Evolutionary conservation across 352 stramenopile species (phyloP).

Genomic region (Phytopythium aichiense): DNA sequence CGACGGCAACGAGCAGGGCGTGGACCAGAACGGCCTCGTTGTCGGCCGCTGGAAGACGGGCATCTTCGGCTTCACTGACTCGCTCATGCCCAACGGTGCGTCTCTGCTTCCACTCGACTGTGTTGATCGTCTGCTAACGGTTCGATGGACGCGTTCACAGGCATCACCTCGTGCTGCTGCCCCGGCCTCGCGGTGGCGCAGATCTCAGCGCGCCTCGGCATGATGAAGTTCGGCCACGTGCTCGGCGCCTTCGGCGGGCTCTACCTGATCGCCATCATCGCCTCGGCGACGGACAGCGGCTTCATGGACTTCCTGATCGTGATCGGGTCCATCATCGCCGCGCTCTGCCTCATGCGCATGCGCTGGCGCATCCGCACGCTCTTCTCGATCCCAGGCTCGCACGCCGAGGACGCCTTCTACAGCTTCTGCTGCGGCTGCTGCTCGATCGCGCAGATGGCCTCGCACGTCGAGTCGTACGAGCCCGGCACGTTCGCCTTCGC

Average conservation of each 20-base stretch:
- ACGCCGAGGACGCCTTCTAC: constrained; percentile 40
- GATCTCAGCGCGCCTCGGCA: constrained; percentile 50
- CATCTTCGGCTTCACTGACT: constrained; percentile 64
- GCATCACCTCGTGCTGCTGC: constrained; percentile 65
- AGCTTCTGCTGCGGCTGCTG: constrained; percentile 66
- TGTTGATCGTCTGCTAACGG: constrained; percentile 6
- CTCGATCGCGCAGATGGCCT: constrained; percentile 75
- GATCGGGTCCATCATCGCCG: constrained; percentile 29
- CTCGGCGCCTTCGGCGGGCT: constrained; percentile 41
- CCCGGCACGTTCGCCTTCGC: constrained; percentile 53
- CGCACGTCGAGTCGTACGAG: constrained; percentile 78
- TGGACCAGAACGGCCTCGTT: constrained; percentile 67
- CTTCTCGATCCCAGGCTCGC: constrained; percentile 60
- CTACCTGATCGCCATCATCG: constrained; percentile 48
- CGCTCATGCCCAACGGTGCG: constrained; percentile 66
- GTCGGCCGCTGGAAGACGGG: constrained; percentile 74
- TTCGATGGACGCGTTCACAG: constrained; percentile 16
- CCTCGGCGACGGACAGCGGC: constrained; percentile 16
- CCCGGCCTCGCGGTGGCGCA: constrained; percentile 57
- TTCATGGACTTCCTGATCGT: constrained; percentile 52
- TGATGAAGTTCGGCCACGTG: constrained; percentile 56
- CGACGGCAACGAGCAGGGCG: constrained; percentile 28
- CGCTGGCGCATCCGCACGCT: constrained; percentile 57
- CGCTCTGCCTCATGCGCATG: constrained; percentile 41
- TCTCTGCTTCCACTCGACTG: neutral